Base-by-base conservation (phyloP, 2,329 filamentous ascomycete species). In the Botrytis porri region DNA sequence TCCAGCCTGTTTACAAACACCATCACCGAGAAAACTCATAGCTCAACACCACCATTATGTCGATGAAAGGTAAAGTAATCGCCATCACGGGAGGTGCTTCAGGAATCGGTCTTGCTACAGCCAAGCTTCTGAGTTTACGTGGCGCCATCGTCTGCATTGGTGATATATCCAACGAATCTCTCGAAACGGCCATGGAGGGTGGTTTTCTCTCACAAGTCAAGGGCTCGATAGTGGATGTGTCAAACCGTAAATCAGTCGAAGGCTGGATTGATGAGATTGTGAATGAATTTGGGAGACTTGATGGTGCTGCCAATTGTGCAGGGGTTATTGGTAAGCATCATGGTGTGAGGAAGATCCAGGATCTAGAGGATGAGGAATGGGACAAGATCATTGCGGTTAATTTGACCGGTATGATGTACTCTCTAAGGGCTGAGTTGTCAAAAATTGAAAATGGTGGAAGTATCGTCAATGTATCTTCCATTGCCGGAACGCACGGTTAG, bases 21-120 rank as follows among this genome's bases (percentile, higher is more conserved):
- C 59, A n/a, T 5, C 25, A 57, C 25, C 5, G 20, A 37, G 8
- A 35, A 39, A 35, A 16, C 12, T 57, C n/a, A 37, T n/a, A 54
- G 9, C 37, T 18, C 41, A 74, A 7, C 20, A 37, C 37, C 22
- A 60, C 14, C 39, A 80, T 78, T 25, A 80, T 78, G 77, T 76
- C 78, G 1, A 73, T 79, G 64, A 61, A 77, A 76, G 84, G 81
- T 73, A 86, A 87, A 73, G 89, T 88, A 9, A 92, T 93, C 73
- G 86, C 95, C 73, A 93, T 96, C 81, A 95, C 92, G 0, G 93
- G 93, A 75, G 93, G 89, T 32, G 92, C 91, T 4, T 92, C 89
- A 10, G 92, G 93, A 35, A 90, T 96, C 73, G 93, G 93, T 25
- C 88, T 93, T 65, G 91, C 92, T 1, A 88, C 94, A 6, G 91